Percentiles rank a stretch among this genome's conserved stretches.
phyloP scores from a whole-genome alignment of 2,329 filamentous ascomycete genomes.

The Ceratocystiopsis brevicomis region DNA sequence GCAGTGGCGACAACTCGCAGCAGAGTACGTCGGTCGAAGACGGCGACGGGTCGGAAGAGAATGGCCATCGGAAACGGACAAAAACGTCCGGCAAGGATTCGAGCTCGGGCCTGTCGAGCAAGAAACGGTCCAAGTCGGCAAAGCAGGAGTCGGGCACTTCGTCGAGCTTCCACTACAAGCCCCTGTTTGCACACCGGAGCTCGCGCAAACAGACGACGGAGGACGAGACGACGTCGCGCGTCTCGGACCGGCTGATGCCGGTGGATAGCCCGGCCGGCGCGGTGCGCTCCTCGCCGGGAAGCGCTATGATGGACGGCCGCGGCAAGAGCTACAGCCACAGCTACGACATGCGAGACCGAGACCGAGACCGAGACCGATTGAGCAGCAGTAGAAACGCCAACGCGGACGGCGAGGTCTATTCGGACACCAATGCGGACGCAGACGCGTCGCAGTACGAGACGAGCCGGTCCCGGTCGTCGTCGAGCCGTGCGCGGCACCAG shows the following conservation, averaged over 20 bases:
- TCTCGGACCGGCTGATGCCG: slow-evolving; percentile 23
- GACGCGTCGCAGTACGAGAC: slow-evolving; percentile 26
- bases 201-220: slow-evolving; percentile 28
- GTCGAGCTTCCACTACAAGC: slow-evolving; percentile 43
- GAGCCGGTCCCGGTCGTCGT: slow-evolving; percentile 28
- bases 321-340: neutral
- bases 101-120: slow-evolving; percentile 17
- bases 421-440: slow-evolving; percentile 19
- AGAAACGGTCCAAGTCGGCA: slow-evolving; percentile 22
- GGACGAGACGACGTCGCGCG: slow-evolving; percentile 19
- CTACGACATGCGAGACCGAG: neutral
- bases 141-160: slow-evolving; percentile 21
- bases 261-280: slow-evolving; percentile 14
- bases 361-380: too few relatives aligned
- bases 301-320: slow-evolving; percentile 14
- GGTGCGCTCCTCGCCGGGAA: neutral
- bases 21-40: slow-evolving; percentile 31
- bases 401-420: too few relatives aligned
- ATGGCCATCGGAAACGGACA: slow-evolving; percentile 24
- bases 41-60: slow-evolving; percentile 23
- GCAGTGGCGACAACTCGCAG: slow-evolving; percentile 25
- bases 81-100: slow-evolving; percentile 22
- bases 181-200: slow-evolving; percentile 35
- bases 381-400: slow-evolving; percentile 25
- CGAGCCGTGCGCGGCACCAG: slow-evolving; percentile 31